Evolutionary conservation across 2,329 filamentous ascomycete genomes (phyloP).

Genomic region (Kalaharituber pfeilii): DNA sequence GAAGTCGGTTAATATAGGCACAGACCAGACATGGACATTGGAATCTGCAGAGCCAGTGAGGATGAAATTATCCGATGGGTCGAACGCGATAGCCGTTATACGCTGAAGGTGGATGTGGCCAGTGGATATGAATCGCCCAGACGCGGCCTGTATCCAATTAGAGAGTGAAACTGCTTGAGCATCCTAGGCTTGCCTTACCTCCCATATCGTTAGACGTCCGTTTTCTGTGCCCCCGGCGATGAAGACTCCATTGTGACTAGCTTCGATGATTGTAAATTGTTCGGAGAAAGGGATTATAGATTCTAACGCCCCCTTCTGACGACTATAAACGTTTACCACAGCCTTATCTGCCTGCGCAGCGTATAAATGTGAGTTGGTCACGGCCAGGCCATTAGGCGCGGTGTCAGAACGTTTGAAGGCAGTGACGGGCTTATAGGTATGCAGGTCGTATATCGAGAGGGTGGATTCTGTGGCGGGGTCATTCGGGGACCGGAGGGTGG

Average conservation of each 20-base stretch:
- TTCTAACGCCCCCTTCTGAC: conserved; percentile 71
- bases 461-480: conserved; percentile 26
- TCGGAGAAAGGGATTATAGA: conserved; percentile 76
- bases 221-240: conserved; percentile 55
- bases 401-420: conserved; percentile 89
- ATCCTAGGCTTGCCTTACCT: no score
- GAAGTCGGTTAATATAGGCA: conserved; percentile 52
- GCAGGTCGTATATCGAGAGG: conserved; percentile 52
- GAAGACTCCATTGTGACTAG: conserved; percentile 50
- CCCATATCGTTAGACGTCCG: conserved; percentile 79
- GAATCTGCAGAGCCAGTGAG: conserved; percentile 71
- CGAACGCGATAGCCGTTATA: conserved; percentile 56
- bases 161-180: background rate
- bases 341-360: conserved; percentile 83
- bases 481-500: conserved; percentile 33
- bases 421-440: conserved; percentile 70
- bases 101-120: conserved; percentile 62
- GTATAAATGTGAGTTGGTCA: conserved; percentile 70
- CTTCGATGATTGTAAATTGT: conserved; percentile 56
- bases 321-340: conserved; percentile 79
- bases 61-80: conserved; percentile 53
- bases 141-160: conserved; percentile 30
- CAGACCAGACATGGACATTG: conserved; percentile 80
- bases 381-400: conserved; percentile 59
- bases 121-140: conserved; percentile 59